A percentile compares a stretch with the other conserved stretches of the same genome.
Evolutionary conservation across 495 filamentous ascomycete genomes (phyloP).

Genomic region (Aspergillus asperescens): DNA sequence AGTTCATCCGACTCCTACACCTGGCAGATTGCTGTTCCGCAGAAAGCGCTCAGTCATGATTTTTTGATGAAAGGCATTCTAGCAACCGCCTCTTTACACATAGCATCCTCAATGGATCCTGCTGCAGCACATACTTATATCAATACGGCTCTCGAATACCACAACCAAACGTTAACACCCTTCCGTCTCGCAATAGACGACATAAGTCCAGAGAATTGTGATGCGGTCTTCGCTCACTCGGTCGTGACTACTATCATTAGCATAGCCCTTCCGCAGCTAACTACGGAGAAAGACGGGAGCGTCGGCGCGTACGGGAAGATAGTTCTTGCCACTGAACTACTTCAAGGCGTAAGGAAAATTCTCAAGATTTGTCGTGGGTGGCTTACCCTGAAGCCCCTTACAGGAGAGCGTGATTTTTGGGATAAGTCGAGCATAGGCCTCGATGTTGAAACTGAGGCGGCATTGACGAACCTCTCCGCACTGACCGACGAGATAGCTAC

Average conservation of each 20-base stretch:
- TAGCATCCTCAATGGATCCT: slow-evolving; percentile 37
- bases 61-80: slow-evolving; percentile 54
- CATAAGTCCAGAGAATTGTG: slow-evolving; percentile 43
- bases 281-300: slow-evolving; percentile 27
- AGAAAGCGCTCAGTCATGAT: slow-evolving; percentile 43
- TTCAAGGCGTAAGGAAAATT: slow-evolving; percentile 37
- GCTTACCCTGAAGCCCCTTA: slow-evolving; percentile 28
- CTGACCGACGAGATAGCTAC: slow-evolving; percentile 27
- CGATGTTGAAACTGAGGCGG: slow-evolving; percentile 24
- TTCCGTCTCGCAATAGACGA: slow-evolving; percentile 43
- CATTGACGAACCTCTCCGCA: slow-evolving; percentile 23
- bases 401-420: slow-evolving; percentile 20
- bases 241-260: slow-evolving; percentile 45
- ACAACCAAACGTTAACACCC: slow-evolving; percentile 44
- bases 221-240: slow-evolving; percentile 50
- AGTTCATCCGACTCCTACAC: slow-evolving; percentile 23
- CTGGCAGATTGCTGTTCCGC: slow-evolving; percentile 42
- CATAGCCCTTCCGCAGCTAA: slow-evolving; percentile 43
- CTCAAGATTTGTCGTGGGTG: slow-evolving; percentile 27
- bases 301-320: slow-evolving; percentile 37
- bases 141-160: slow-evolving; percentile 46
- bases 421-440: slow-evolving; percentile 7
- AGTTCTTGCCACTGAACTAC: slow-evolving; percentile 31
- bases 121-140: slow-evolving; percentile 40
- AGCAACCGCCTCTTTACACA: slow-evolving; percentile 49